Percentiles rank a stretch among this genome's conserved stretches.
Evolutionary conservation across 2,329 filamentous ascomycete genomes (phyloP).

Genomic region (Botryotinia calthae): DNA sequence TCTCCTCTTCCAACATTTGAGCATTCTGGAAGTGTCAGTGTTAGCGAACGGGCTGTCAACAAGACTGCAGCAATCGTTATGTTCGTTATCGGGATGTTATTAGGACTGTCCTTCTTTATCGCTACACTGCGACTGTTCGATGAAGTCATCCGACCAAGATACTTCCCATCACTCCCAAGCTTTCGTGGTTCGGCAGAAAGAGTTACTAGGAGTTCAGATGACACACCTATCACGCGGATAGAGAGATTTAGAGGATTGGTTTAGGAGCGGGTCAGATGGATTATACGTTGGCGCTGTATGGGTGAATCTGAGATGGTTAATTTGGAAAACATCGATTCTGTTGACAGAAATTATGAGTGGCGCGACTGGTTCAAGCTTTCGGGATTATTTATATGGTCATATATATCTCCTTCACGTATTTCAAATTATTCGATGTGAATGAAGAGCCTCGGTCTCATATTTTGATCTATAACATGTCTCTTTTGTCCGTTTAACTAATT

Average conservation of each 20-base stretch:
- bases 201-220: background rate
- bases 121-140: constrained; percentile 2
- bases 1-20: background rate
- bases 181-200: background rate
- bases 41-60: background rate
- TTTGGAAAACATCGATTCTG: background rate
- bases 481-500: background rate
- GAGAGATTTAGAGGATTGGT: background rate
- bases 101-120: background rate
- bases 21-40: too few relatives aligned
- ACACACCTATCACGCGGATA: too few relatives aligned
- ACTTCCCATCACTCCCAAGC: background rate
- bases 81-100: background rate
- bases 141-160: background rate
- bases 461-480: background rate
- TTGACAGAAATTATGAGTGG: background rate
- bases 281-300: background rate
- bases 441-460: background rate
- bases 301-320: background rate
- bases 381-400: background rate
- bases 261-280: background rate
- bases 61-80: constrained; percentile 1
- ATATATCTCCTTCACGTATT: background rate
- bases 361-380: background rate
- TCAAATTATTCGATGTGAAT: background rate